Evolutionary conservation across 2,329 filamentous ascomycete species (phyloP), one percentile per base, ranked within the genome.

Genomic region (Cercospora janseana): DNA sequence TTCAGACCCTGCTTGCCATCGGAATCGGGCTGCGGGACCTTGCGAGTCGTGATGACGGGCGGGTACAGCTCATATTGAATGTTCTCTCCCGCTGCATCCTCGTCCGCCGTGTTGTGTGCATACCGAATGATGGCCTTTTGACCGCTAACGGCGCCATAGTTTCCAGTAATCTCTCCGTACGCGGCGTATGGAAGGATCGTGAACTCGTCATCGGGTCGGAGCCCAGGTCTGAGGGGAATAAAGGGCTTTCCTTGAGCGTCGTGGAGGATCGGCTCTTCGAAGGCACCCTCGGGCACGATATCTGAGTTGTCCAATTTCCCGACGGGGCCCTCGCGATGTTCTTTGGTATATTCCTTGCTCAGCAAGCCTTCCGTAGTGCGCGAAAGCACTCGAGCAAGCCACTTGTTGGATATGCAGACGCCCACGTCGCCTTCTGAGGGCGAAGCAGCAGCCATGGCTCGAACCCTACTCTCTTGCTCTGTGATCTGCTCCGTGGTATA

Each of bases 291-390:
- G 6, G 57, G 51, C 44, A 91, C 82, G 53, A 96, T 83, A 64
- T 91, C 86, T 0, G 86, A 83, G 65, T 96, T 96, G 73, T 96
- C 89, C 24, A 97, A 80, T 0, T 88, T 87, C 1, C 90, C 90
- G 49, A 93, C 79, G 4, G 81, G 78, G 5, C 79, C 81, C 51
- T 84, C 78, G 8, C 75, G 66, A 7, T 79, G 78, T n/a, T 76
- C 72, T 55, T 87, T 86, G 53, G 78, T 73, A 29, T 71, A 73
- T 44, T 80, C 77, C 55, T 78, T 75, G 15, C 75, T 76, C 44
- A 77, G 70, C 50, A 79, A 77, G 12, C 75, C 69, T n/a, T 81
- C 79, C 6, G 79, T 76, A 41, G 80, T 80, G 48, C 87, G 76
- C 18, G 86, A 79, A 52, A 85, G 74, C 2, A 93, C 88, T 52